Evolutionary conservation across 257 asterid genomes (phyloP).

Genomic region (Capsicum chinense): DNA sequence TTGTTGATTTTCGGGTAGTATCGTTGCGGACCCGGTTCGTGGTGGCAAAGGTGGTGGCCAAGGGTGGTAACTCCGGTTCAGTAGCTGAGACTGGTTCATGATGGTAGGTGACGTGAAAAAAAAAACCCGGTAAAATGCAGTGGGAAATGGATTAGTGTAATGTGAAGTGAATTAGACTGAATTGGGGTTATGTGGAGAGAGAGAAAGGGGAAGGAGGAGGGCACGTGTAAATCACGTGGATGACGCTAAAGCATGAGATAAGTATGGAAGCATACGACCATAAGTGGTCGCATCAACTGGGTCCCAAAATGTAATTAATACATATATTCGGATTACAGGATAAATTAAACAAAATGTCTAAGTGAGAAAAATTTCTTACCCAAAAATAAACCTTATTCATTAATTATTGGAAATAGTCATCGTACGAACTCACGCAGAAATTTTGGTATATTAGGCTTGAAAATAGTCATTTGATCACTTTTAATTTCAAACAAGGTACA

Average conservation of each 20-base stretch:
- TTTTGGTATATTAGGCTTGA: too few species aligned
- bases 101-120: not conserved
- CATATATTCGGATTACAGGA: too few species aligned
- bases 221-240: conserved; percentile 30
- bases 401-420: too few species aligned
- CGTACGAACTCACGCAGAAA: too few species aligned
- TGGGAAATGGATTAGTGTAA: not conserved
- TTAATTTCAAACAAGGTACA: too few species aligned
- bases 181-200: conserved; percentile 24
- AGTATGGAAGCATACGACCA: not conserved
- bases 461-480: too few species aligned
- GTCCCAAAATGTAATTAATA: too few species aligned
- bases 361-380: too few species aligned
- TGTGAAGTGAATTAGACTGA: not conserved
- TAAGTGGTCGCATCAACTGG: not conserved
- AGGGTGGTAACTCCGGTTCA: conserved; percentile 28
- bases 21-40: not conserved
- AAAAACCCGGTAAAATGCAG: too few species aligned
- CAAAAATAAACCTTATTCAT: too few species aligned
- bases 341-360: too few species aligned
- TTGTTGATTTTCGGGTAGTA: conserved; percentile 8
- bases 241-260: conserved; percentile 11
- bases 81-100: conserved; percentile 28
- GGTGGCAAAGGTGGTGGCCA: conserved; percentile 32
- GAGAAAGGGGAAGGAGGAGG: not conserved